phyloP scores from a whole-genome alignment of 768 basidiomycete species.

The Tulasnella sp. region DNA sequence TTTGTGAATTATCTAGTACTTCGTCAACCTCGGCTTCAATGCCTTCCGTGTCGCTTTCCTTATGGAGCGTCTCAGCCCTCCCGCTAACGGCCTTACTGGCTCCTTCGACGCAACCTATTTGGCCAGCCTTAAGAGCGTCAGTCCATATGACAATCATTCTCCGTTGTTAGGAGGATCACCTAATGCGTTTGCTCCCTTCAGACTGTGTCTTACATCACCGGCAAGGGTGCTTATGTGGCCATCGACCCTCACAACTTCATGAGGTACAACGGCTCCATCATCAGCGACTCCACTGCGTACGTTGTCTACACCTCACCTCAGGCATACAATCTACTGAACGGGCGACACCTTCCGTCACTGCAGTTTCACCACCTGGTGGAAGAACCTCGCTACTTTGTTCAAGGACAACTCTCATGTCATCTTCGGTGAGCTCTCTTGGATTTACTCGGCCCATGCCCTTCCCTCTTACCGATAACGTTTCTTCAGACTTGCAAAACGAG shows the following conservation, averaged over 20 bases:
- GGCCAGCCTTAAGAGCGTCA: conserved; percentile 32
- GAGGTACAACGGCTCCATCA: conserved; percentile 43
- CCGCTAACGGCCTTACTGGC: conserved; percentile 41
- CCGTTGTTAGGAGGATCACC: conserved; percentile 28
- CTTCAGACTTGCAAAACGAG: conserved; percentile 45
- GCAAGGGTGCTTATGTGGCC: conserved; percentile 44
- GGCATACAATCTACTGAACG: too few relatives aligned
- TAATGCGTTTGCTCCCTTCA: conserved; percentile 27
- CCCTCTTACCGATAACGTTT: background rate
- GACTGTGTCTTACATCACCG: conserved; percentile 48
- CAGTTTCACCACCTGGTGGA: conserved; percentile 31
- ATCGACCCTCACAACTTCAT: conserved; percentile 52
- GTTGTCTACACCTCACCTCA: background rate
- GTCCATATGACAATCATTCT: background rate
- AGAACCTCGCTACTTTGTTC: conserved; percentile 43
- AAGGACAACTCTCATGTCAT: conserved; percentile 25
- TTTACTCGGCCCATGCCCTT: background rate
- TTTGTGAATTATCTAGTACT: conserved; percentile 1
- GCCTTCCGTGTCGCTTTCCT: conserved; percentile 28
- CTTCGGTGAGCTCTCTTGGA: background rate
- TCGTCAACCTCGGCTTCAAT: conserved; percentile 3
- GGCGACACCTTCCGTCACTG: background rate
- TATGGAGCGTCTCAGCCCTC: conserved; percentile 45
- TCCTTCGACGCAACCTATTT: conserved; percentile 44
- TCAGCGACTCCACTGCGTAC: conserved; percentile 35